Percentiles rank a stretch among this genome's conserved stretches.
phyloP scores from a whole-genome alignment of 2,329 filamentous ascomycete species.

The Penicillium verrucosum region DNA sequence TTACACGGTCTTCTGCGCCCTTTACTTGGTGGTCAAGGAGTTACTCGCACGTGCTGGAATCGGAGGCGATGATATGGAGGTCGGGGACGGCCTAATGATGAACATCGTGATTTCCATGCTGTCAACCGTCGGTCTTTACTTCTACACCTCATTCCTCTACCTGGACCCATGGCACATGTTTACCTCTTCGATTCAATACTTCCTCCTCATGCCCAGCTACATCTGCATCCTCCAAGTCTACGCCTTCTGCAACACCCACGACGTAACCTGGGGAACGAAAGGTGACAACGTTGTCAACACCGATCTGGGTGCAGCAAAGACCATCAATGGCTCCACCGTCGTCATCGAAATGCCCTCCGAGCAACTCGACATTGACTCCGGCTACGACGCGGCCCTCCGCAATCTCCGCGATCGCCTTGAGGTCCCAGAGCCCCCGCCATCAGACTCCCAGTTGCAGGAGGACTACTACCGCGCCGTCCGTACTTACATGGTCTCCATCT shows the following conservation, averaged over 20 bases:
- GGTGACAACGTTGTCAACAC: conserved; percentile 94
- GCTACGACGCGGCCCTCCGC: conserved; percentile 93
- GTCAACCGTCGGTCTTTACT: conserved; percentile 89
- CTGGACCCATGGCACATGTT: conserved; percentile 99
- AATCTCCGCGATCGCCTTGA: conserved; percentile 93
- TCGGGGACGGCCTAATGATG: conserved; percentile 89
- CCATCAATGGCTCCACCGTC: conserved; percentile 72
- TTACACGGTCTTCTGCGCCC: conserved; percentile 84
- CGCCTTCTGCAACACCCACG: conserved; percentile 98
- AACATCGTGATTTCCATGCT: conserved; percentile 89
- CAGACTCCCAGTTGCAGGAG: conserved; percentile 84
- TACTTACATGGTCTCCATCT: conserved; percentile 95
- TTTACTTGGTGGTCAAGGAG: conserved; percentile 87
- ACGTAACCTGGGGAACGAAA: conserved; percentile 98
- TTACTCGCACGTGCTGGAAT: conserved; percentile 53
- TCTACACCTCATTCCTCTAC: conserved; percentile 94
- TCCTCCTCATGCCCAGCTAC: conserved; percentile 84
- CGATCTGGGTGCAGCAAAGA: conserved; percentile 82
- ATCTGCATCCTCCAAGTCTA: conserved; percentile 98
- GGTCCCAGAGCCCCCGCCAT: conserved; percentile 60
- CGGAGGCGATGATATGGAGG: conserved; percentile 44
- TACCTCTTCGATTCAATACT: conserved; percentile 87
- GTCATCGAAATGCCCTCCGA: conserved; percentile 97
- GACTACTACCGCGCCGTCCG: conserved; percentile 97
- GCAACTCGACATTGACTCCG: conserved; percentile 95